Percentiles rank a stretch among this genome's conserved stretches.
Evolutionary conservation across 306 rosid species (phyloP).

Genomic region (Arachis stenosperma): DNA sequence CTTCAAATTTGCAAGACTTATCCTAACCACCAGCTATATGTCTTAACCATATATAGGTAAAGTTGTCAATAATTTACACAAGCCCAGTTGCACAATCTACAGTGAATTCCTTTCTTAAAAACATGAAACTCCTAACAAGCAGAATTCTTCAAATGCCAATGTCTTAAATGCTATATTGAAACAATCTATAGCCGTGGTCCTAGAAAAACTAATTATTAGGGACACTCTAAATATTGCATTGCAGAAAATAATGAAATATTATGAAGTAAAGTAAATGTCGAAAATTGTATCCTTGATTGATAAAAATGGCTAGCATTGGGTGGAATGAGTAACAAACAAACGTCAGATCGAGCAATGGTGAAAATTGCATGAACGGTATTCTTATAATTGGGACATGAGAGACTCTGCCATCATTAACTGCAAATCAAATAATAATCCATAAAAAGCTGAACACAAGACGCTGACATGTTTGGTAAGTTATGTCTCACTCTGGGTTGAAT

Average conservation of each 20-base stretch:
- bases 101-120: background rate
- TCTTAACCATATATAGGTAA: background rate
- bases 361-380: constrained; percentile 80
- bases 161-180: background rate
- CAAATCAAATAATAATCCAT: constrained; percentile 20
- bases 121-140: background rate
- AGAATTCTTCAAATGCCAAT: constrained; percentile 1
- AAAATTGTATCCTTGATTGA: constrained; percentile 8
- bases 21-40: background rate
- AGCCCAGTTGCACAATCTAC: constrained; percentile 5
- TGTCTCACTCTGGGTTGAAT: constrained; percentile 9
- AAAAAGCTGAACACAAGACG: background rate
- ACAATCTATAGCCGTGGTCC: background rate
- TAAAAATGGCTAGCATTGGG: background rate
- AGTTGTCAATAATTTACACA: background rate
- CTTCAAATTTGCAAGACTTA: background rate
- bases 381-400: constrained; percentile 76
- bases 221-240: background rate
- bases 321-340: constrained; percentile 40
- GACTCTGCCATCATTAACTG: constrained; percentile 87
- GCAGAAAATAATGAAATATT: constrained; percentile 3
- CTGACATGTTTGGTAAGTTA: constrained; percentile 39
- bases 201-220: background rate
- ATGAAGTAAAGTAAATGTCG: background rate
- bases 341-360: constrained; percentile 90